Evolutionary conservation across 768 basidiomycete genomes (phyloP), one percentile per base, ranked within the genome.

Genomic region (Mycena capillaripes): DNA sequence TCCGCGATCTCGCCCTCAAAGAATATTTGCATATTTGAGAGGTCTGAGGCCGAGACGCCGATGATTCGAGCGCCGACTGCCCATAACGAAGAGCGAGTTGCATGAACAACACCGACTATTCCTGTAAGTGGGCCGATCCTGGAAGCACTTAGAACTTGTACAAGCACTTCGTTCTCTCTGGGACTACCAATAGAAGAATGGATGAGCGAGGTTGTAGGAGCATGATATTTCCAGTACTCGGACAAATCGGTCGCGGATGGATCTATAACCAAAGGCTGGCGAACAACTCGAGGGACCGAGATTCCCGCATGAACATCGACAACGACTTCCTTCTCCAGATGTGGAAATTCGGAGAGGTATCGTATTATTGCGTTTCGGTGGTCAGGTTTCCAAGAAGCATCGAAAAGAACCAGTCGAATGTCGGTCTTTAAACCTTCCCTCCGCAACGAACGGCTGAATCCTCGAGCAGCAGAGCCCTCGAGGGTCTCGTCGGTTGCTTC

Each of bases 1-100:
- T 48, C 61, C 12, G 30, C 10, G 30, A 63, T 50, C 61, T 63
- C 46, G n/a, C 46, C 61, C 32, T 63, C 61, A 16, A 34, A 46
- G 10, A 63, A 30, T 9, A 63, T 8, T 5, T 50, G 17, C 11
- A 44, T 27, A 23, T 46, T 71, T 16, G 53, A 66, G 62, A n/a
- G 46, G 25, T n/a, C 25, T 1, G 23, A 48, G 9, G 46, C n/a
- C 46, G 14, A n/a, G 23, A 53, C 52, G 27, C 27, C 52, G 12
- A 53, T 27, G 17, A 55, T 30, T 10, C 53, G 53, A 32, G 53
- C 19, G 19, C 53, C 53, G 7, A 32, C 53, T 55, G 32, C 30
- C 53, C 53, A 55, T 19, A 32, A 30, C 30, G 53, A 55, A 4
- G 53, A 55, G 4, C 30, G 16, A 8, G 53, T 21, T 5, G 30